Conservation (phyloP, 1,284 basidiomycete species). For the Cryptococcus sp. region DNA sequence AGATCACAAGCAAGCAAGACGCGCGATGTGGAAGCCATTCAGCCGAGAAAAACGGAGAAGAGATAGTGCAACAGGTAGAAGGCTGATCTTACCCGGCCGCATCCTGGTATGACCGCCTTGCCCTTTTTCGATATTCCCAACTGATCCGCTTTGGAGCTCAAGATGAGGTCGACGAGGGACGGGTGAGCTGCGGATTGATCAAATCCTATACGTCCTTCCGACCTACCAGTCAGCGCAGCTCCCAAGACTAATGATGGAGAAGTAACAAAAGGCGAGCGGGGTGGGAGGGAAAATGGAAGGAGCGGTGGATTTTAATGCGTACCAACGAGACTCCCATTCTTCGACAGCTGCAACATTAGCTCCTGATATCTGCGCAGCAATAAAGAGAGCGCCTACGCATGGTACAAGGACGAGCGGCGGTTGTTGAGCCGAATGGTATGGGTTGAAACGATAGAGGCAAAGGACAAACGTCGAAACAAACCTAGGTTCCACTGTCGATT, state of each 20-base stretch:
- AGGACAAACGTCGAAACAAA: too few species aligned
- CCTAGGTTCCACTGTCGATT: too few species aligned
- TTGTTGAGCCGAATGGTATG: too few species aligned
- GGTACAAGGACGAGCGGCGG: too few species aligned
- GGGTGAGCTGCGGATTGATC: conserved; percentile 56
- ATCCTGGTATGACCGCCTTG: conserved; percentile 63
- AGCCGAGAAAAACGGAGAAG: neutral
- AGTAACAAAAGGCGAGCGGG: too few species aligned
- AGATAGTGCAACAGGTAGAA: neutral
- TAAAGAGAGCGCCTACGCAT: too few species aligned
- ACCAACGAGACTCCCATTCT: neutral
- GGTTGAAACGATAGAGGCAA: too few species aligned
- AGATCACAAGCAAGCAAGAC: neutral
- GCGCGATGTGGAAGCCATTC: neutral
- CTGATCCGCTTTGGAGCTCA: conserved; percentile 43
- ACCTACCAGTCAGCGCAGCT: conserved; percentile 48
- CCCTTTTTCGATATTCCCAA: conserved; percentile 55
- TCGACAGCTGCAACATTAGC: neutral
- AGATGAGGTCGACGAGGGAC: conserved; percentile 54
- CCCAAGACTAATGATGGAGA: neutral
- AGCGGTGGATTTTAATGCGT: neutral
- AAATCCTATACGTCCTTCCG: conserved; percentile 60
- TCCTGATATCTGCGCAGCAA: too few species aligned
- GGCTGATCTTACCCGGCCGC: conserved; percentile 53
- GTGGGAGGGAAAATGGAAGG: too few species aligned